Evolutionary conservation across 768 basidiomycete genomes (phyloP).

Genomic region (Lactifluus hygrophoroides): DNA sequence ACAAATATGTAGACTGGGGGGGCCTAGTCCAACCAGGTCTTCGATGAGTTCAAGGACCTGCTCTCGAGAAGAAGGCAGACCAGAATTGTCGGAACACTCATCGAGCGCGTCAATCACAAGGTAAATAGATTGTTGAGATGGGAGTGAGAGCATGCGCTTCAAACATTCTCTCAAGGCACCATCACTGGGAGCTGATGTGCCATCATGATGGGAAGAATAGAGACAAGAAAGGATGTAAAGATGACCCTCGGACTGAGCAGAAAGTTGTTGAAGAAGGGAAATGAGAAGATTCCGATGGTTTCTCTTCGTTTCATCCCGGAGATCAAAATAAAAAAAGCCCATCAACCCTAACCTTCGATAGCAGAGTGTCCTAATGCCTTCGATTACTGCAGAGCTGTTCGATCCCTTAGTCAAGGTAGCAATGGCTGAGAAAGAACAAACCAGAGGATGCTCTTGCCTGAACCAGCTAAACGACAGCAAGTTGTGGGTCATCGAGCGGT

Average conservation of each 20-base stretch:
- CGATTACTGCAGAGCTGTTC: background rate
- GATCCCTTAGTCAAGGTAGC: background rate
- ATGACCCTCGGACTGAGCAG: background rate
- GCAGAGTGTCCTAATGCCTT: background rate
- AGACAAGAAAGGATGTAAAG: background rate
- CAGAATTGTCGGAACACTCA: background rate
- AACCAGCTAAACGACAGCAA: background rate
- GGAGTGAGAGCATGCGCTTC: background rate
- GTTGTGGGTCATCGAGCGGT: too few species aligned
- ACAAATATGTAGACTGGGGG: background rate
- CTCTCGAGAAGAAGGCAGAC: background rate
- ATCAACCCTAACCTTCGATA: background rate
- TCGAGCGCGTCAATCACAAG: conserved; percentile 1
- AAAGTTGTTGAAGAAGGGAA: background rate
- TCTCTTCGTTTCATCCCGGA: background rate
- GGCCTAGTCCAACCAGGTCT: background rate
- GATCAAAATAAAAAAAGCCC: background rate
- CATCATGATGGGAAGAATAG: background rate
- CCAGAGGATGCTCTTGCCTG: background rate
- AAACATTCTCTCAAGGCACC: background rate
- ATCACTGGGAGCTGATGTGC: background rate
- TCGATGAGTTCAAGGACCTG: background rate
- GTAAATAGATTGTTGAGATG: background rate
- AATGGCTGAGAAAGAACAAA: background rate
- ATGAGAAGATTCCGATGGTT: background rate